Conservation (phyloP, 345 rosid species). For the Litchi chinensis region DNA sequence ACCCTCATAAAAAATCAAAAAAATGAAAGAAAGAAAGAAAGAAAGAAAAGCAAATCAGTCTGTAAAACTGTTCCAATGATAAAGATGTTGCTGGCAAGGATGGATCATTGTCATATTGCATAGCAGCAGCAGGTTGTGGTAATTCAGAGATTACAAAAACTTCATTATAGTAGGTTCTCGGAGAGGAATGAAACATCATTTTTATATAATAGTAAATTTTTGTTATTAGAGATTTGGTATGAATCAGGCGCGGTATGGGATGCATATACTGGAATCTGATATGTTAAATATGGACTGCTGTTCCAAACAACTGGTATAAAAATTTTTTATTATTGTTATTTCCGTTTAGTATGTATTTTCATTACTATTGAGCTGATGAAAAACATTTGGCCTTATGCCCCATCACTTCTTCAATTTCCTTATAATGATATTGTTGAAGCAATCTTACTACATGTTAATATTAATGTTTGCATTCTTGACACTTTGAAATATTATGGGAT, state of each 20-base stretch:
- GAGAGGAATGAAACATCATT: slow-evolving; percentile 22
- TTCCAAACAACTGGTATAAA: background rate
- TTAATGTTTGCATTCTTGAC: too few relatives aligned
- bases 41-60: slow-evolving; percentile 9
- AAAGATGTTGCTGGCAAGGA: slow-evolving; percentile 53
- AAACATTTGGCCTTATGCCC: background rate
- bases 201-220: slow-evolving; percentile 35
- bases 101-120: background rate
- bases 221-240: slow-evolving; percentile 23
- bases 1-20: background rate
- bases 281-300: slow-evolving; percentile 18
- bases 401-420: background rate
- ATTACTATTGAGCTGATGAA: background rate
- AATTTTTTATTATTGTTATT: background rate
- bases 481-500: too few relatives aligned
- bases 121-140: slow-evolving; percentile 18
- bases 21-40: too few relatives aligned
- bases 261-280: slow-evolving; percentile 27
- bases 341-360: slow-evolving; percentile 1
- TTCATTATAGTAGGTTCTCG: slow-evolving; percentile 23
- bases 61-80: slow-evolving; percentile 36
- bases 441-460: too few relatives aligned
- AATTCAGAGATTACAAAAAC: slow-evolving; percentile 22
- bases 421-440: background rate
- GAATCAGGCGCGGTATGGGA: slow-evolving; percentile 28